Base-by-base conservation (phyloP, 257 asterid species). In the Solanum chmielewskii region DNA sequence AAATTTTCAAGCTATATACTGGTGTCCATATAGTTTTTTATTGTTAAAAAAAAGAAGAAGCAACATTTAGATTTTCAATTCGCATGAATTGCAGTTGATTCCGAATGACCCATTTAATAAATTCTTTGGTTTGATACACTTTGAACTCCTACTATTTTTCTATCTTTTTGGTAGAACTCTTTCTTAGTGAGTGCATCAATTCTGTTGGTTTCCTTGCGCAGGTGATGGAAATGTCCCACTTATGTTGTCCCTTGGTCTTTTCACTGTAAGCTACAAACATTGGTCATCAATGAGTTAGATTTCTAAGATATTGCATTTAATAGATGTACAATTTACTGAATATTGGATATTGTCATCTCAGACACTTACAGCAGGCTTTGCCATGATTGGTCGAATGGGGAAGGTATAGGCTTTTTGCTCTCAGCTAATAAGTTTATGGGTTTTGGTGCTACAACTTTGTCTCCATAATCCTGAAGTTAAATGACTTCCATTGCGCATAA, bases 381-480 rank as follows among this genome's bases (percentile, higher is more conserved):
- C 98, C 56, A 91, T 95, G 98, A 95, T 96, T 88, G 99, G 96
- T 86, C 98, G 98, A 85, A 86, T 93, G 92, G 99, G 98, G 35
- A 97, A 89, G 99, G 98, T 96, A 90, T 69, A 20, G 15, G 23
- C 84, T 60, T 86, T 80, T 47, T 16, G 0, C 80, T 66, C 78
- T 84, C 39, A 41, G 29, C 87, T 84, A 10, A 29, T 75, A 59
- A 10, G 16, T 81, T 66, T 87, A 41, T 84, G 25, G 66, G 29
- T 49, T 81, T 81, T 49, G 85, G 1, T 81, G 2, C 29, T 3
- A 81, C 66, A 52, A 20, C 29, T 80, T 81, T 4, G 49, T 20
- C 6, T 81, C 29, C 31, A 18, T 49, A 81, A 27, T 81, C 69
- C 66, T 31, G 45, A 47, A 81, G 1, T 27, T 37, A 41, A 69